These are phyloP conservation scores for Phytomonas sp. DNA, from an alignment of 208 protist species.

Conservation along the genomic window DNA sequence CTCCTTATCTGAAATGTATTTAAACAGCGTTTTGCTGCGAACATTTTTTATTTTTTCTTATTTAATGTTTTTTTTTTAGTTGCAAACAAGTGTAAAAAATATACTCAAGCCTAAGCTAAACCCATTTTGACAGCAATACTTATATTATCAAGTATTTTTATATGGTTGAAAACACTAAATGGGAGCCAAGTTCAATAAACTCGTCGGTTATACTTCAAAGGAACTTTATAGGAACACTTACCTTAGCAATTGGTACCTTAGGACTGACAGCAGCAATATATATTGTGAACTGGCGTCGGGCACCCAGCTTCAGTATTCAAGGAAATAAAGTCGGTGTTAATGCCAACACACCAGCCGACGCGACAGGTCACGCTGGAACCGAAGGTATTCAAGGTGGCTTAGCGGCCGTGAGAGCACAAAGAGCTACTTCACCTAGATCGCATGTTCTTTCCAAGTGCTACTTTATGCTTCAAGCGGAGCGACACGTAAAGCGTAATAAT, in stretches of 20 bases:
- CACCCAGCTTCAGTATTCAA: not conserved
- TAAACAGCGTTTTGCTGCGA: not conserved
- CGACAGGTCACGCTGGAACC: not conserved
- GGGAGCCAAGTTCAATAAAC: not conserved
- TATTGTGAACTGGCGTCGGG: not conserved
- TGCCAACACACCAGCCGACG: not conserved
- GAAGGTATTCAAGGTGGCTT: conserved; percentile 5
- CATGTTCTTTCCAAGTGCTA: conserved; percentile 20
- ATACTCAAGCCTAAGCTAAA: conserved; percentile 5
- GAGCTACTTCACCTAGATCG: conserved; percentile 13
- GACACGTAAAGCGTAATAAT: conserved; percentile 55
- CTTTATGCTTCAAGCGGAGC: conserved; percentile 47
- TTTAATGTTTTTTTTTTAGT: conserved; percentile 2
- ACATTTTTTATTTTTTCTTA: not conserved
- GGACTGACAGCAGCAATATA: conserved; percentile 8
- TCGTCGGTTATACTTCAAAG: not conserved
- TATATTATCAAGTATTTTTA: not conserved
- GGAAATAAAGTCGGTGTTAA: not conserved
- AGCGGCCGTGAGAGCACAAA: conserved; percentile 9
- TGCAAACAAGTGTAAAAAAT: not conserved
- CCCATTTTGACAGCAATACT: conserved; percentile 2
- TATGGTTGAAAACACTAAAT: not conserved
- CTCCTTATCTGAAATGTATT: not conserved
- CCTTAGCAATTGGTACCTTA: not conserved
- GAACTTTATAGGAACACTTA: not conserved